A percentile compares a stretch with the other conserved stretches of the same genome.
These are phyloP conservation scores for Lithospermum erythrorhizon DNA, from an alignment of 257 asterid genomes.

Conservation along the genomic window DNA sequence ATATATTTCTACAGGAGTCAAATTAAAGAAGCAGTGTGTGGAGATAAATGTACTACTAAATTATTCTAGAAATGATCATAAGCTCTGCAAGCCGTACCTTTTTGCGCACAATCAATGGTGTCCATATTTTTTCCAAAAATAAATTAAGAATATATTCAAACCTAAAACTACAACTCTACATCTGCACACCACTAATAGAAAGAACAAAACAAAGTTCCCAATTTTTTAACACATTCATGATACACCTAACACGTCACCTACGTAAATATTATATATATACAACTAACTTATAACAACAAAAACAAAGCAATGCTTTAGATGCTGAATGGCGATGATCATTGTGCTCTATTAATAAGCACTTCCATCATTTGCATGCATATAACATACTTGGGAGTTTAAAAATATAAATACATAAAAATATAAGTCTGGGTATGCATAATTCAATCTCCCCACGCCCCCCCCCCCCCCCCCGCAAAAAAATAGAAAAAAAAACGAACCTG, in stretches of 20 bases:
- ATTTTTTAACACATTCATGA: no score
- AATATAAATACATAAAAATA: no score
- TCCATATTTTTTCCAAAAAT: background rate
- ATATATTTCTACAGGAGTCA: background rate
- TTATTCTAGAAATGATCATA: background rate
- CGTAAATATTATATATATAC: background rate
- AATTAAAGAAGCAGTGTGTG: no score
- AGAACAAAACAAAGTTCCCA: no score
- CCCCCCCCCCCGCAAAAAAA: no score
- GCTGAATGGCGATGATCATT: no score
- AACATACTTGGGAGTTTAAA: background rate
- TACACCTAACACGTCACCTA: no score
- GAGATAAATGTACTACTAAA: no score
- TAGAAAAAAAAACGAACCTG: background rate
- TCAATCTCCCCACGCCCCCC: no score
- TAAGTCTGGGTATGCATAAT: no score
- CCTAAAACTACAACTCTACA: background rate
- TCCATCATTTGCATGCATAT: background rate
- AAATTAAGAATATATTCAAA: background rate
- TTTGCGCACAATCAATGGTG: background rate
- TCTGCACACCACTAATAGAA: background rate
- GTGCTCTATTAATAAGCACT: background rate
- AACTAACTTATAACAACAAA: background rate
- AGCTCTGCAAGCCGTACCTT: background rate
- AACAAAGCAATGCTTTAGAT: background rate